These are phyloP conservation scores for Arachis stenosperma DNA, from an alignment of 306 rosid species.

Conservation along the genomic window DNA sequence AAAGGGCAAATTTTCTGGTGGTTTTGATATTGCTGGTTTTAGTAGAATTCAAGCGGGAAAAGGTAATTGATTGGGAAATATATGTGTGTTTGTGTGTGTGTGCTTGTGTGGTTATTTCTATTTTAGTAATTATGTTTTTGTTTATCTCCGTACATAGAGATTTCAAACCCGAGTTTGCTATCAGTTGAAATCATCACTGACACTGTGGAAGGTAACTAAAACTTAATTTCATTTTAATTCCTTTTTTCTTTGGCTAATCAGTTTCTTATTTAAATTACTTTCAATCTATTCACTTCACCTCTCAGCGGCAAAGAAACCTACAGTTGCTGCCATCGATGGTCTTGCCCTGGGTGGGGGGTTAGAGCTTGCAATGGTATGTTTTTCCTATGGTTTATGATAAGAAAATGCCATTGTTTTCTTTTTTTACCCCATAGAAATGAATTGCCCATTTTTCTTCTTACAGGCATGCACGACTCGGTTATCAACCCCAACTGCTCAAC, in stretches of 20 bases:
- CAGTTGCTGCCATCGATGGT: conserved; percentile 97
- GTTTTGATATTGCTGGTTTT: conserved; percentile 83
- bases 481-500: conserved; percentile 86
- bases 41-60: conserved; percentile 62
- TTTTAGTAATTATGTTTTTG: conserved; percentile 11
- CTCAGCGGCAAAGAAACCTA: conserved; percentile 82
- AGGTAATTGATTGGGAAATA: conserved; percentile 46
- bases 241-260: background rate
- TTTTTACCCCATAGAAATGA: background rate
- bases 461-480: conserved; percentile 90
- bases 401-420: background rate
- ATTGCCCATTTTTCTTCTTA: conserved; percentile 26
- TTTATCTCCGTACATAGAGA: conserved; percentile 35
- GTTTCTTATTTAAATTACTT: conserved; percentile 13
- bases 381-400: conserved; percentile 25
- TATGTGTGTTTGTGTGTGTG: background rate
- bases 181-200: conserved; percentile 74
- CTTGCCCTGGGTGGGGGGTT: conserved; percentile 98
- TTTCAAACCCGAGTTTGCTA: conserved; percentile 63
- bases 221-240: conserved; percentile 13
- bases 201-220: conserved; percentile 67
- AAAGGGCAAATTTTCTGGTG: conserved; percentile 89
- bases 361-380: conserved; percentile 95
- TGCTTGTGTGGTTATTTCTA: background rate
- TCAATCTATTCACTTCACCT: conserved; percentile 38